phyloP scores from a whole-genome alignment of 768 basidiomycete genomes.

The Mycena rebaudengoi region DNA sequence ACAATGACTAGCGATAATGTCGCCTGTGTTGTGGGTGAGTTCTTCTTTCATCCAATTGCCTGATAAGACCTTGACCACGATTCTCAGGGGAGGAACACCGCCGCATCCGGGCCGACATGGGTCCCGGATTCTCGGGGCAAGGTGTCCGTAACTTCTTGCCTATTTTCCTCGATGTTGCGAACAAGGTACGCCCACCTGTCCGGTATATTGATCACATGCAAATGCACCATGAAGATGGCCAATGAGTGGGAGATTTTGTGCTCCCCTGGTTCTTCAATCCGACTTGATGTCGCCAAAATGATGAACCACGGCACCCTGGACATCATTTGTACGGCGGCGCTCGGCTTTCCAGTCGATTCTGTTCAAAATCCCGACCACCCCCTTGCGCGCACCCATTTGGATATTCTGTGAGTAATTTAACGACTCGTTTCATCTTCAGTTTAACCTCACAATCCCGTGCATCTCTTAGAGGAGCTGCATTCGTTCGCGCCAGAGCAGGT shows the following conservation, averaged over 20 bases:
- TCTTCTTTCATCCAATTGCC: not conserved
- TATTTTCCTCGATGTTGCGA: not conserved
- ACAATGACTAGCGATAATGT: not conserved
- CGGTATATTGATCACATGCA: not conserved
- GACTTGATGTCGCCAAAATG: not conserved
- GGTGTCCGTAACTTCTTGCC: not conserved
- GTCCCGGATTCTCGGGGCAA: not conserved
- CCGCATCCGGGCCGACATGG: not conserved
- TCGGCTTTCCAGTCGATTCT: not conserved
- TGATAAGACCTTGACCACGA: not conserved
- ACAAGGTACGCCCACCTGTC: not conserved
- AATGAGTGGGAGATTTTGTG: not conserved
- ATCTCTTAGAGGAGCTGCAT: not conserved
- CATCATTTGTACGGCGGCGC: not conserved
- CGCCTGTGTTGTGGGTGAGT: not conserved
- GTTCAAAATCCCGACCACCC: not conserved
- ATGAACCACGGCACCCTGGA: not conserved
- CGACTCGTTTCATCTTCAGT: not conserved
- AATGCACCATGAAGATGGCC: not conserved
- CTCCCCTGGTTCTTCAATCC: not conserved
- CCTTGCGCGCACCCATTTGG: not conserved
- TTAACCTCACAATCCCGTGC: no score
- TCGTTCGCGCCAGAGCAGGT: not conserved
- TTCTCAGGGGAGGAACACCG: not conserved
- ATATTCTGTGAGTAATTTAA: not conserved